Percentiles rank a stretch among this genome's conserved stretches.
These are phyloP conservation scores for Xylaria curta DNA, from an alignment of 495 filamentous ascomycete species.

Conservation along the genomic window DNA sequence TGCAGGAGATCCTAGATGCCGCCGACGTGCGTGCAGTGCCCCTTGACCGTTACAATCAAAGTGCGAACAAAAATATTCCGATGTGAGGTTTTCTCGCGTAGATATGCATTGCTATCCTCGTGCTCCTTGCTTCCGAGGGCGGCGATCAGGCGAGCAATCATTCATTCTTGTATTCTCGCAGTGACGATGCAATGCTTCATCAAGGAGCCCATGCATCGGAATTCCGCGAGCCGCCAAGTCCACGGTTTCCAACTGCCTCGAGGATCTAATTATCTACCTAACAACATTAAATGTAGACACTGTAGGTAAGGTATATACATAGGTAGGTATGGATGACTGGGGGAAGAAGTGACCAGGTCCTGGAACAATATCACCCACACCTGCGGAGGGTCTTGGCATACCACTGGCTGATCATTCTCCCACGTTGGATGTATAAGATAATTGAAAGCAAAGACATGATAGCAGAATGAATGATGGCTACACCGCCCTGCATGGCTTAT, in stretches of 20 bases:
- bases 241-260: neutral
- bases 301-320: too few species aligned
- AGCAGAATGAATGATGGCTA: neutral
- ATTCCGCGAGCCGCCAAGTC: conserved; percentile 3
- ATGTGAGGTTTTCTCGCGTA: neutral
- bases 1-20: conserved; percentile 19
- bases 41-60: neutral
- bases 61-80: neutral
- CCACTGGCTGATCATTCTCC: neutral
- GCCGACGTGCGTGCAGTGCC: conserved; percentile 21
- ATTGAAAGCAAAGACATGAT: neutral
- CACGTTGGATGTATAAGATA: neutral
- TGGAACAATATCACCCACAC: conserved; percentile 4
- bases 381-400: neutral
- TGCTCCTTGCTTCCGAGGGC: neutral
- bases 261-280: neutral
- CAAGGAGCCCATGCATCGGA: neutral
- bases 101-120: neutral
- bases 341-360: conserved; percentile 5
- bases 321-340: neutral
- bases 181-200: neutral
- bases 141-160: conserved; percentile 23
- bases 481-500: neutral
- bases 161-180: neutral
- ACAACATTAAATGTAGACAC: neutral